phyloP scores from a whole-genome alignment of 164 flowering plant genomes.

The Liriodendron chinense region DNA sequence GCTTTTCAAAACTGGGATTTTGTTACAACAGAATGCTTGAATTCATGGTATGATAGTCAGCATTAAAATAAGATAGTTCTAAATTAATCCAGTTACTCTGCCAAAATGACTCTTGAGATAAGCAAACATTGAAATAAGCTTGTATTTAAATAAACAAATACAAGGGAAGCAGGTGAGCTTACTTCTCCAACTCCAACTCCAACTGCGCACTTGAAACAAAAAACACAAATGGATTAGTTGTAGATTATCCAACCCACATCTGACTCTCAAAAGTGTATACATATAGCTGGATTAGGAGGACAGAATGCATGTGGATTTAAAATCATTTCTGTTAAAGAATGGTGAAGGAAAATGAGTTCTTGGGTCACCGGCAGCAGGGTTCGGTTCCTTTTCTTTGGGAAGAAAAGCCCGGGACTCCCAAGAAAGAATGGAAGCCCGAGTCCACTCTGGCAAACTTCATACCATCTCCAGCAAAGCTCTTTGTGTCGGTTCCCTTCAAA shows the following conservation, averaged over 20 bases:
- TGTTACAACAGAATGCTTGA: no score
- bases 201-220: conserved; percentile 21
- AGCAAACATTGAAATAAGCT: no score
- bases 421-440: conserved; percentile 58
- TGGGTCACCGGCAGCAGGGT: not conserved
- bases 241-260: not conserved
- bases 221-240: not conserved
- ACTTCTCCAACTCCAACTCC: conserved; percentile 12
- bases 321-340: conserved; percentile 24
- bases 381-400: conserved; percentile 87
- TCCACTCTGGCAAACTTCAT: not conserved
- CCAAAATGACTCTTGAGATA: no score
- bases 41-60: no score
- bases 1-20: no score
- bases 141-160: not conserved
- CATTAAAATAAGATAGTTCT: no score
- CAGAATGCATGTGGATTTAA: not conserved
- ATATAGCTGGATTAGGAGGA: not conserved
- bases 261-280: not conserved
- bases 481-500: conserved; percentile 63
- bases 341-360: conserved; percentile 20
- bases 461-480: conserved; percentile 33
- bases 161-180: conserved; percentile 30
- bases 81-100: no score
- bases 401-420: conserved; percentile 74